Percentiles rank a stretch among this genome's conserved stretches.
Conservation (phyloP, 345 rosid species). For the Lepidium africanum region DNA sequence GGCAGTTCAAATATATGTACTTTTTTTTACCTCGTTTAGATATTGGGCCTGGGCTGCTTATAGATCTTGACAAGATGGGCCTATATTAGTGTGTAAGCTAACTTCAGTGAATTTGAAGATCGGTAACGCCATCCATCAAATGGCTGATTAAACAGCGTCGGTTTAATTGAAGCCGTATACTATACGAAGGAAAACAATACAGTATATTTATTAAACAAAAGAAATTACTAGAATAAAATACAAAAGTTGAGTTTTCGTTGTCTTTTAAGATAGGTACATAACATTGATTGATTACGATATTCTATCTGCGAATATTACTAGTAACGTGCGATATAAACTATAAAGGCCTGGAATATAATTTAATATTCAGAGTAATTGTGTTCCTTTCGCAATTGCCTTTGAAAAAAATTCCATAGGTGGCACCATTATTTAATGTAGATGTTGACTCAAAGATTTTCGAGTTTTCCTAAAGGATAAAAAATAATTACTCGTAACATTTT, state of each 20-base stretch:
- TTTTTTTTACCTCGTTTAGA: too few relatives aligned
- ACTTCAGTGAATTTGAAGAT: neutral
- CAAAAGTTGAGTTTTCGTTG: neutral
- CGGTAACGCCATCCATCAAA: neutral
- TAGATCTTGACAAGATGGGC: neutral
- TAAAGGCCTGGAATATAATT: neutral
- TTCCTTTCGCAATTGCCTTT: neutral
- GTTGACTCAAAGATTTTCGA: constrained; percentile 1
- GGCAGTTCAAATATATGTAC: too few relatives aligned
- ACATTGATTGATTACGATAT: neutral
- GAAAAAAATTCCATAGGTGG: neutral
- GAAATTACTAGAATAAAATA: neutral
- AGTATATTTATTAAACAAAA: too few relatives aligned
- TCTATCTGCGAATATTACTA: neutral
- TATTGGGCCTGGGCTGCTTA: neutral
- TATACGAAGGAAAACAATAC: too few relatives aligned
- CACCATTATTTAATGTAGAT: neutral
- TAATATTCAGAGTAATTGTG: neutral
- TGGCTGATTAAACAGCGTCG: too few relatives aligned
- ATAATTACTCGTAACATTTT: neutral
- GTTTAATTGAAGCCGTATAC: too few relatives aligned
- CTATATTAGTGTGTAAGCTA: neutral
- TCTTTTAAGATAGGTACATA: neutral
- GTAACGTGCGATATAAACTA: neutral
- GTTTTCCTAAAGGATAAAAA: neutral